Base-by-base conservation (phyloP, 129 eudicot species). In the Pulicaria dysenterica region DNA sequence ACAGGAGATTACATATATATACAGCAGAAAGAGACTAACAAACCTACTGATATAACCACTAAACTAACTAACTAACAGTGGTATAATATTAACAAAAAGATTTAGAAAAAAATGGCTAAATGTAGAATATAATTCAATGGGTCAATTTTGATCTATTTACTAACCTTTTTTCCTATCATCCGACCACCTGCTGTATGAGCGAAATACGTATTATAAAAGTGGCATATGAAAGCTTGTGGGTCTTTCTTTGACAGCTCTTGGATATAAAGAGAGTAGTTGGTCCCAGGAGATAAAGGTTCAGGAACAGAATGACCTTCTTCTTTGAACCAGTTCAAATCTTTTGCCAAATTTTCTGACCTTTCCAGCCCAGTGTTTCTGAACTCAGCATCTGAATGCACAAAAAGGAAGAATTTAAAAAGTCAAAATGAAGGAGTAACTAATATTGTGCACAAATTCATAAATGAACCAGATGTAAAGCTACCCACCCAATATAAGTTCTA, bases 151-250 rank as follows among this genome's bases (percentile, higher is more conserved):
- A 24, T 24, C 31, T 1, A 3, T 24, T 10, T 46, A 12, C 73
- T 66, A 42, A 94, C 98, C 98, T 94, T 94, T 76, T 69, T 90
- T 41, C 98, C 97, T 4, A 94, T 90, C 98, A 94, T 94, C 58
- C 91, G 85, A 67, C 98, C 98, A 47, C 98, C 98, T 38, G 98
- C 98, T 13, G 91, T 59, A 78, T 94, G 98, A 1, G 97, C 98
- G 77, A 94, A 94, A 77, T 94, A 90, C 3, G 76, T 86, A 75
- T 94, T 94, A 82, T 94, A 90, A 61, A 94, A 94, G 70, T 94
- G 98, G 82, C 98, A 94, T 50, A 94, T 90, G 72, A 94, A 94
- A 38, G 91, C 96, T 62, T 79, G 98, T 46, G 98, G 97, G 77
- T 94, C 93, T 13, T 84, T 90, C 74, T 82, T 79, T 15, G 98